Evolutionary conservation across 1,139 yeast species (phyloP).

Genomic region (Pichia norvegensis): DNA sequence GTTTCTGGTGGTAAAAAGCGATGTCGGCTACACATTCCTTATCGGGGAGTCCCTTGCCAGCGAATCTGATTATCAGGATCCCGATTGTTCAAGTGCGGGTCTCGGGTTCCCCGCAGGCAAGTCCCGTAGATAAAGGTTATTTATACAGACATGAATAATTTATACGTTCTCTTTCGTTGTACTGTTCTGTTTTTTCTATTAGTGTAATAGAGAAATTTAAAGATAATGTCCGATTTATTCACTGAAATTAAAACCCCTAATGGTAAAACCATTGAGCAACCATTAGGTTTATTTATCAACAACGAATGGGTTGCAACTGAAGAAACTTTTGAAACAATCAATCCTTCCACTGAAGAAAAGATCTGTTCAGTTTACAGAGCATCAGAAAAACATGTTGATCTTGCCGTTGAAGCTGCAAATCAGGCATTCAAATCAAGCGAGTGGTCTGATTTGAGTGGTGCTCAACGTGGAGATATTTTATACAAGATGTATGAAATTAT

Average conservation of each 20-base stretch:
- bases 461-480: constrained; percentile 39
- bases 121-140: no score
- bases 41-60: neutral
- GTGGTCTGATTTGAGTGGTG: constrained; percentile 36
- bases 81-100: neutral
- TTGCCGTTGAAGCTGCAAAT: constrained; percentile 55
- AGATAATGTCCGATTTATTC: constrained; percentile 14
- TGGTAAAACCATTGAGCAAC: constrained; percentile 53
- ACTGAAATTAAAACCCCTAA: constrained; percentile 53
- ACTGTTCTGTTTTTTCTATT: no score
- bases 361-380: constrained; percentile 66
- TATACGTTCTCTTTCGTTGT: no score
- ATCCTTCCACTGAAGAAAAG: constrained; percentile 58
- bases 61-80: no score
- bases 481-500: constrained; percentile 45
- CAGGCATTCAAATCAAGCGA: constrained; percentile 43
- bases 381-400: constrained; percentile 49
- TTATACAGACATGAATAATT: no score
- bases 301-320: constrained; percentile 62
- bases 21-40: neutral
- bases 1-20: no score
- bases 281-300: constrained; percentile 72
- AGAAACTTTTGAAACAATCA: constrained; percentile 38
- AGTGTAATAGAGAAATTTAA: neutral
- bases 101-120: neutral